A percentile compares a stretch with the other conserved stretches of the same genome.
Evolutionary conservation across 2,329 filamentous ascomycete genomes (phyloP).

Genomic region (Pezicula rhizophila): DNA sequence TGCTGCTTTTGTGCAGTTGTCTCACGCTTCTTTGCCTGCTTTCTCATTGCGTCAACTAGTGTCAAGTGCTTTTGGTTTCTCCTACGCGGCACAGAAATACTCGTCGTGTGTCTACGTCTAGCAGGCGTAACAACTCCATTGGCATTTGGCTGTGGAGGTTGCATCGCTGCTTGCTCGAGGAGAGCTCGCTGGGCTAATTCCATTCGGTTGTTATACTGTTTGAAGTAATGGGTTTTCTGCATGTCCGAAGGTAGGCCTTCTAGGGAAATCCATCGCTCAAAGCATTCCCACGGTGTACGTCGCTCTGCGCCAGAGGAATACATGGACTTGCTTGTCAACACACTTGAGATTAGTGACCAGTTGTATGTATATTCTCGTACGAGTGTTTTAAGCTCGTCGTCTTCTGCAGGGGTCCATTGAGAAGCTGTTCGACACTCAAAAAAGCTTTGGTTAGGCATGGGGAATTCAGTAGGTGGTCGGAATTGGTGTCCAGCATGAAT

Average conservation of each 20-base stretch:
- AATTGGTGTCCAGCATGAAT: slow-evolving; percentile 90
- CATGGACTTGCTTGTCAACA: slow-evolving; percentile 66
- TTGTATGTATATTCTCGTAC: slow-evolving; percentile 96
- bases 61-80: slow-evolving; percentile 82
- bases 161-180: slow-evolving; percentile 27
- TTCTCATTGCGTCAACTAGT: slow-evolving; percentile 90
- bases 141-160: slow-evolving; percentile 25
- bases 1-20: slow-evolving; percentile 80
- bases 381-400: slow-evolving; percentile 78
- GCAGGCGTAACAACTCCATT: slow-evolving; percentile 42
- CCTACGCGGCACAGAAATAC: slow-evolving; percentile 78
- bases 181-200: slow-evolving; percentile 51
- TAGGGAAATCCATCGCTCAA: slow-evolving; percentile 90
- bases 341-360: slow-evolving; percentile 87
- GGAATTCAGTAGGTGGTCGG: slow-evolving; percentile 82
- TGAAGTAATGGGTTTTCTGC: slow-evolving; percentile 94
- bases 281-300: slow-evolving; percentile 96
- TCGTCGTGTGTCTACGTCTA: slow-evolving; percentile 67
- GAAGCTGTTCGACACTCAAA: slow-evolving; percentile 83
- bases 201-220: slow-evolving; percentile 57
- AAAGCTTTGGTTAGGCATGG: slow-evolving; percentile 85
- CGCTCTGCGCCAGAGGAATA: slow-evolving; percentile 84
- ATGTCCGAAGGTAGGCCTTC: slow-evolving; percentile 90
- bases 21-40: slow-evolving; percentile 90
- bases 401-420: slow-evolving; percentile 85